Conservation (phyloP, 2,329 filamentous ascomycete genomes). For the Ophiostoma pallidulum region DNA sequence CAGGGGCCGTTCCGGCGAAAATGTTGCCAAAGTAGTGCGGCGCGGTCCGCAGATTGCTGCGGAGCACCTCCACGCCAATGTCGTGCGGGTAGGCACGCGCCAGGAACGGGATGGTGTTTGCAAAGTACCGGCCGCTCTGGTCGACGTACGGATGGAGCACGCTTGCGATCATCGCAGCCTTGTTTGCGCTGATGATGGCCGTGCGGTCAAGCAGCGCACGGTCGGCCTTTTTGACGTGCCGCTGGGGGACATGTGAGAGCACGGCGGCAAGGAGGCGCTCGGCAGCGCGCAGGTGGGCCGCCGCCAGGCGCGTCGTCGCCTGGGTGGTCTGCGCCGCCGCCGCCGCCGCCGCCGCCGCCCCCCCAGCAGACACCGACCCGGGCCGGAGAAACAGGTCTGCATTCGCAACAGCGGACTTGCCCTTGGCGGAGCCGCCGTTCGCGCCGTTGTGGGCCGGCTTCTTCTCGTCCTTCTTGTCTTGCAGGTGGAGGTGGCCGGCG, state of each 20-base stretch:
- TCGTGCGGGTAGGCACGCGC: conserved; percentile 54
- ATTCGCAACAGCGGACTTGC: conserved; percentile 41
- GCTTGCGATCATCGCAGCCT: conserved; percentile 68
- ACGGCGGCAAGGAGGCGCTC: conserved; percentile 51
- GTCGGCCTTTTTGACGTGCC: conserved; percentile 58
- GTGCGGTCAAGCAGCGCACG: conserved; percentile 73
- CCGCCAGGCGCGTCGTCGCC: conserved; percentile 27
- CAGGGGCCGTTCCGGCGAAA: conserved; percentile 15
- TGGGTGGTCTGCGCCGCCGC: neutral
- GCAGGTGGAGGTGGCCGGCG: conserved; percentile 28
- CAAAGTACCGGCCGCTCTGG: conserved; percentile 51
- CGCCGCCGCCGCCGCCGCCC: too few relatives aligned
- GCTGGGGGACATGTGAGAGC: conserved; percentile 54
- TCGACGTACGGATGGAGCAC: conserved; percentile 67
- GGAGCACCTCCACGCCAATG: conserved; percentile 61
- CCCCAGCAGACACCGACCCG: neutral
- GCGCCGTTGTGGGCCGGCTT: conserved; percentile 19
- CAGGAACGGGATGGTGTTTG: conserved; percentile 74
- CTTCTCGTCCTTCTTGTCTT: conserved; percentile 18
- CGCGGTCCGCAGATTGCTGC: conserved; percentile 44
- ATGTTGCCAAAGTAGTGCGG: conserved; percentile 21
- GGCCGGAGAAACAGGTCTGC: conserved; percentile 60
- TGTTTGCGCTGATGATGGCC: conserved; percentile 60
- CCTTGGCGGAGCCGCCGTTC: neutral
- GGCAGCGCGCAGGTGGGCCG: conserved; percentile 47